A percentile compares a stretch with the other conserved stretches of the same genome.
Evolutionary conservation across 495 filamentous ascomycete species (phyloP).

Genomic region (Aspergillus sclerotioniger): DNA sequence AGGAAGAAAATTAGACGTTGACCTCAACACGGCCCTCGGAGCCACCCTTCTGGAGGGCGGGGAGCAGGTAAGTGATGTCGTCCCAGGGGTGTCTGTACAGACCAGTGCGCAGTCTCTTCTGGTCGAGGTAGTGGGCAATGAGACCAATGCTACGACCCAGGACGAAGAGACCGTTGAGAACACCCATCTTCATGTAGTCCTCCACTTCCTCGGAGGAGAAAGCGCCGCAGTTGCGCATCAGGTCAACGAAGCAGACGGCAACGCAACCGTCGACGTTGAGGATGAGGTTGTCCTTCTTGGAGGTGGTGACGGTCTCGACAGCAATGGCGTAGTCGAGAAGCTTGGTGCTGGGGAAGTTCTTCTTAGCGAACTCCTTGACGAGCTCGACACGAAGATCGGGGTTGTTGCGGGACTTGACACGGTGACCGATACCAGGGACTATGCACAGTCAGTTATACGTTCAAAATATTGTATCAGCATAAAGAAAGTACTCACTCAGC

Average conservation of each 20-base stretch:
- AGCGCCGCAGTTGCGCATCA: slow-evolving; percentile 96
- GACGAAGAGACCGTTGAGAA: slow-evolving; percentile 98
- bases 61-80: slow-evolving; percentile 94
- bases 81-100: slow-evolving; percentile 99
- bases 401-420: slow-evolving; percentile 99
- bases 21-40: slow-evolving; percentile 91
- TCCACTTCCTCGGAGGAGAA: slow-evolving; percentile 64
- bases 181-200: slow-evolving; percentile 78
- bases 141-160: slow-evolving; percentile 94
- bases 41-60: slow-evolving; percentile 72
- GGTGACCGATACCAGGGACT: slow-evolving; percentile 97
- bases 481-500: slow-evolving; percentile 63
- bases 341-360: slow-evolving; percentile 95
- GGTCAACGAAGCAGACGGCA: slow-evolving; percentile 97
- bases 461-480: background rate
- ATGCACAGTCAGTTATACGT: slow-evolving; percentile 28
- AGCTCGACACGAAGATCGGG: slow-evolving; percentile 98
- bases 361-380: slow-evolving; percentile 96
- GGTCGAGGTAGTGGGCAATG: slow-evolving; percentile 99
- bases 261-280: slow-evolving; percentile 98
- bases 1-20: slow-evolving; percentile 53
- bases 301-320: slow-evolving; percentile 96
- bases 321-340: slow-evolving; percentile 97
- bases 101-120: slow-evolving; percentile 97
- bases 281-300: slow-evolving; percentile 99